Base-by-base conservation (phyloP, 2,329 filamentous ascomycete genomes). In the Huntiella savannae region DNA sequence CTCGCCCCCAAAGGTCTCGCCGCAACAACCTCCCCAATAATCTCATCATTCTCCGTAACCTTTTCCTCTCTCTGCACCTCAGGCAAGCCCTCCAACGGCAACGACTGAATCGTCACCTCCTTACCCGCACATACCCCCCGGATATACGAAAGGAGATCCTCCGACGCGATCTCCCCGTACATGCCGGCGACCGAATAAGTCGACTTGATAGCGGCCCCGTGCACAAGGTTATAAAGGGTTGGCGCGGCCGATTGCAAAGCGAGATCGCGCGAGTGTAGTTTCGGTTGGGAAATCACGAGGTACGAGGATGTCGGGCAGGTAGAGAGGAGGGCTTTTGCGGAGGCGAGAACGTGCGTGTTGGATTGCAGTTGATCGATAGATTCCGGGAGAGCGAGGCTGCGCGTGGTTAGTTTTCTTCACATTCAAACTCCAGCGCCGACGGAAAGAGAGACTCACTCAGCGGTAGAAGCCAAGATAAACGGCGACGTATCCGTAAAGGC, bases 401-500 rank as follows among this genome's bases (percentile, higher is more conserved):
- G 22, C 22, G 16, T 16, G 16, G 22, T 40, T 40, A 19, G 16
- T 22, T 37, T 15, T 17, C n/a, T 17, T 39, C 13, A 13, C 10
- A 10, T 7, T 15, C 5, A 40, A 19, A 3, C 37, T n/a, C 37
- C 5, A 11, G 16, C 16, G 15, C 37, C 37, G 22, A 40, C 5
- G 34, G 17, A 42, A 38, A 47, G 49, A 48, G 47, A 51, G 46
- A 57, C 79, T 56, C 78, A 94, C 87, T 78, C 68, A 52, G 80
- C 73, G 40, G 80, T 88, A 32, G 88, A 95, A 60, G 92, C 79
- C 53, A 95, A 66, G 59, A 94, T 73, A 62, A 94, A 91, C 13
- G 91, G 88, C 46, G 84, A 87, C 2, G 87, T 85, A 62, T 94
- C 80, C 52, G 75, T 77, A 60, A 94, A 91, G 19, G 84, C 87